Base-by-base conservation (phyloP, 2,329 filamentous ascomycete genomes). In the Diaporthe caulivora region DNA sequence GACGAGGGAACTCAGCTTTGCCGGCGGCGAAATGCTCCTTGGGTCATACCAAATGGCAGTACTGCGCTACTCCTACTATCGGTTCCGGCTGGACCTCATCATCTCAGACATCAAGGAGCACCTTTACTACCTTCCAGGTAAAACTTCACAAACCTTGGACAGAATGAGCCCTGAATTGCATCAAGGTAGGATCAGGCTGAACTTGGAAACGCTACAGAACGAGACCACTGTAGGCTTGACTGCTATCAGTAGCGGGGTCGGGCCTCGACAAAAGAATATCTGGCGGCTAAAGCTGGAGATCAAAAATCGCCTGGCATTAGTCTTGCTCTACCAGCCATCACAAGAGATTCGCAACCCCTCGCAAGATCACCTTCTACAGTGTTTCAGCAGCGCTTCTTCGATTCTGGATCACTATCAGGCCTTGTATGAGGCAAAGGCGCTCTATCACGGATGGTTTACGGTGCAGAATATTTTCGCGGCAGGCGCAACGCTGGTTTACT, bases 381-480 rank as follows among this genome's bases (percentile, higher is more conserved):
- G 58, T 15, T 62, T 47, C 17, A 44, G 57, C 58, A 47, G 58
- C 26, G 58, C 58, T 8, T 47, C 15, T n/a, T 44, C 58, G 17
- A 62, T 62, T 40, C 29, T 62, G 58, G 40, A 47, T 21, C 17
- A 47, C 0, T 47, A 62, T 2, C 58, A 62, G 24, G 24, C 37
- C 17, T 47, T 62, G 3, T 47, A 62, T 10, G 58, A 62, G 17
- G 29, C 26, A 4, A 44, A 62, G 17, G 58, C 24, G 9, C 77
- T 13, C 76, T 83, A 18, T 80, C 76, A 76, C 76, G 82, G 76
- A 75, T 84, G 83, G 83, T 76, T 81, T 18, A 81, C 80, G 9
- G 81, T 84, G 0, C 82, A 84, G 49, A 81, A 80, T 9, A 80
- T 84, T 9, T 84, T 83, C 62, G 78, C 81, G 0, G 80, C 82